Evolutionary conservation across 495 filamentous ascomycete genomes (phyloP), one percentile per base, ranked within the genome.

Genomic region (Xylaria bambusicola): DNA sequence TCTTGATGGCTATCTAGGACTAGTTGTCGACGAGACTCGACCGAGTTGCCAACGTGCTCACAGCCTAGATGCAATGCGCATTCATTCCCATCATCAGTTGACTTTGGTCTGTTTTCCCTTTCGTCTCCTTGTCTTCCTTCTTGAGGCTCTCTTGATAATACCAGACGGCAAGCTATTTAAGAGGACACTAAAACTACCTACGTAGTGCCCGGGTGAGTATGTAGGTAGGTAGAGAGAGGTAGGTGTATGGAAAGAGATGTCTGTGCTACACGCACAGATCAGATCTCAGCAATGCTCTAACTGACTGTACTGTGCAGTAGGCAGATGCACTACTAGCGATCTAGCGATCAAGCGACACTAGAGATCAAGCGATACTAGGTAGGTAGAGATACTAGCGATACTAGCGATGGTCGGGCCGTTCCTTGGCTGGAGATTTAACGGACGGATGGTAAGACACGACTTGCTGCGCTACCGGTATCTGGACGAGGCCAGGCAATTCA

Each of bases 391-490:
- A n/a, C n/a, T n/a, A n/a, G n/a, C n/a, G n/a, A n/a, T n/a, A n/a
- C n/a, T n/a, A 27, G 38, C 52, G 20, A 36, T 44, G 0, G 23
- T 54, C 52, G 52, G 52, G 52, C 52, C 52, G 52, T 54, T 21
- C 52, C 52, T 54, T 42, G 38, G 52, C 12, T 27, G 24, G 52
- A 21, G 52, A 54, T 29, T 40, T n/a, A n/a, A n/a, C n/a, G n/a
- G n/a, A 23, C 52, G 23, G 50, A 53, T 41, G 8, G 52, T n/a
- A n/a, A n/a, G n/a, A n/a, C n/a, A n/a, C n/a, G n/a, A n/a, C n/a
- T n/a, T n/a, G n/a, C n/a, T n/a, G n/a, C n/a, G n/a, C n/a, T n/a
- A 33, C 31, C 52, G 13, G 36, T 3, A 6, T 24, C 36, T 29
- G 38, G 51, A 18, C 36, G 26, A 18, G 52, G 21, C 24, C 4